Percentiles rank a stretch among this genome's conserved stretches.
These are phyloP conservation scores for Mycena rebaudengoi DNA, from an alignment of 768 basidiomycete genomes.

Conservation along the genomic window DNA sequence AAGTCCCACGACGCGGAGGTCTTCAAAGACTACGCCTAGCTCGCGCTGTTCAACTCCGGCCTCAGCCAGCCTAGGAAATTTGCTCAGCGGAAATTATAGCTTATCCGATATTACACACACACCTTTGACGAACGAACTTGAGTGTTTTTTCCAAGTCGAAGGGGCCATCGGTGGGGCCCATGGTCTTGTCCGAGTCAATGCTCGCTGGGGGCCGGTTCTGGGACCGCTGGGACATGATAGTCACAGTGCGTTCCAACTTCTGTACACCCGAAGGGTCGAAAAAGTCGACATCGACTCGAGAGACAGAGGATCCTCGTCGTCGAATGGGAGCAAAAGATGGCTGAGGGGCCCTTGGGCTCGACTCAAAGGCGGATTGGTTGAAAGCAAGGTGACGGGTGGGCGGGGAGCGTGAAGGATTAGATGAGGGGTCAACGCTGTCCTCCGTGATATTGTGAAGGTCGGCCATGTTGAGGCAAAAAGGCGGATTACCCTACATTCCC, in stretches of 20 bases:
- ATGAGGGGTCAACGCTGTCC: constrained; percentile 3
- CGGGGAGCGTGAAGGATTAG: constrained; percentile 12
- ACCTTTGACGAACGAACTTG: constrained; percentile 36
- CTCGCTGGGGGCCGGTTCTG: not conserved
- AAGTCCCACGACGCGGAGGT: constrained; percentile 61
- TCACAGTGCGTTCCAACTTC: constrained; percentile 33
- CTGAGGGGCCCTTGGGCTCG: not conserved
- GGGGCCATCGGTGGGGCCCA: constrained; percentile 33
- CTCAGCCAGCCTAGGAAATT: constrained; percentile 38
- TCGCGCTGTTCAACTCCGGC: constrained; percentile 45
- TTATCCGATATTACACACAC: too few relatives aligned
- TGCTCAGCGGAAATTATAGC: not conserved
- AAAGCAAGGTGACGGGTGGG: not conserved
- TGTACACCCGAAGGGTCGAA: constrained; percentile 57
- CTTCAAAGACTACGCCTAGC: constrained; percentile 59
- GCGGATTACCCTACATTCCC: not conserved
- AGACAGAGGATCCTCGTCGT: constrained; percentile 23
- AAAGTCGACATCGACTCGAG: constrained; percentile 49
- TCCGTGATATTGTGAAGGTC: constrained; percentile 24
- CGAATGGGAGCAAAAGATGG: not conserved
- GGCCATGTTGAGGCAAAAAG: not conserved
- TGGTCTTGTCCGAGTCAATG: constrained; percentile 29
- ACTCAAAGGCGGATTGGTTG: not conserved
- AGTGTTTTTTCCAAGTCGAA: constrained; percentile 42
- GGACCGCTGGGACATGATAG: constrained; percentile 18